These are phyloP conservation scores for Tetrahymena malaccensis DNA, from an alignment of 73 alveolate species.

Conservation along the genomic window DNA sequence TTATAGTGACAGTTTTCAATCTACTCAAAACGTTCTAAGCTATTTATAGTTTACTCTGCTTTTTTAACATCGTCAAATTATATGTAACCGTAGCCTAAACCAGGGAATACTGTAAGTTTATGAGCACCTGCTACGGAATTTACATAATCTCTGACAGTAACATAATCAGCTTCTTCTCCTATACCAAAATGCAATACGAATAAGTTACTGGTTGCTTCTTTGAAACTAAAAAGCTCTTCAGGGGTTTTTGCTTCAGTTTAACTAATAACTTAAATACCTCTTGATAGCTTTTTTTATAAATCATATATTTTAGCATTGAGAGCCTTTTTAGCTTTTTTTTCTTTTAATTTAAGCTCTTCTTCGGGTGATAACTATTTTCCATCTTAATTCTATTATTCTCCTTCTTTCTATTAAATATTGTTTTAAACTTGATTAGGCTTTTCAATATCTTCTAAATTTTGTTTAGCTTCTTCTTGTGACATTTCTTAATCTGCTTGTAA, in stretches of 20 bases:
- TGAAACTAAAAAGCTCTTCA: not conserved
- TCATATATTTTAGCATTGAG: not conserved
- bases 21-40: not conserved
- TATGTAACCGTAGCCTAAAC: conserved; percentile 18
- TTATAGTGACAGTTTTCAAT: conserved; percentile 22
- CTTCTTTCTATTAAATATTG: not conserved
- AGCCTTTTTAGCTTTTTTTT: not conserved
- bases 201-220: conserved; percentile 28
- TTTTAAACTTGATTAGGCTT: not conserved
- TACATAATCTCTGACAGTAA: conserved; percentile 1
- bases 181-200: conserved; percentile 33
- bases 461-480: not conserved
- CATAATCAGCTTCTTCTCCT: conserved; percentile 34
- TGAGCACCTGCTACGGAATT: conserved; percentile 3
- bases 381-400: not conserved
- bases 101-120: conserved; percentile 28
- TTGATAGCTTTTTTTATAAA: not conserved
- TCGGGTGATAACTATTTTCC: not conserved
- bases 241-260: not conserved
- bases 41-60: not conserved
- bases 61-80: not conserved
- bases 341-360: not conserved
- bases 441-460: not conserved
- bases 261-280: not conserved
- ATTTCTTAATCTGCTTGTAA: not conserved